Percentiles rank a stretch among this genome's conserved stretches.
Evolutionary conservation across 1,139 yeast genomes (phyloP).

Genomic region (Kodamaea arcana): DNA sequence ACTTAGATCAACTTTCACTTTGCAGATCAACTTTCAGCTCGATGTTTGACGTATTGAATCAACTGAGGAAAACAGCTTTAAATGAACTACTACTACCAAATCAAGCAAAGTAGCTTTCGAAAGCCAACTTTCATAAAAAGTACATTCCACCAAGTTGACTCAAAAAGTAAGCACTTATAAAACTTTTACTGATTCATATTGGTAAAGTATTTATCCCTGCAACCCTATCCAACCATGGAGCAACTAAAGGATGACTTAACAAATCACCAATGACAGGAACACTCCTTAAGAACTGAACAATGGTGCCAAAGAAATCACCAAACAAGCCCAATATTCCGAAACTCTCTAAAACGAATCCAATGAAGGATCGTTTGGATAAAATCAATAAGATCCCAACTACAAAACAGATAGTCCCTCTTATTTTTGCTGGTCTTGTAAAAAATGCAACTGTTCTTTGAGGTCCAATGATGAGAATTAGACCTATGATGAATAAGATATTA

Average conservation of each 20-base stretch:
- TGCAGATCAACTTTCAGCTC: too few relatives aligned
- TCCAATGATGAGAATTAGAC: slow-evolving; percentile 82
- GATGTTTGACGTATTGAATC: too few relatives aligned
- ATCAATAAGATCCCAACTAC: slow-evolving; percentile 71
- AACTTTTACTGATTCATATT: too few relatives aligned
- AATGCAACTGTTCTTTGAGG: slow-evolving; percentile 78
- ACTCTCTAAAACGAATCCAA: slow-evolving; percentile 81
- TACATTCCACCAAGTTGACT: too few relatives aligned
- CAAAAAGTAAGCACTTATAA: not conserved
- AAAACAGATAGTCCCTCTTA: slow-evolving; percentile 83
- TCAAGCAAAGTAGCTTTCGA: too few relatives aligned
- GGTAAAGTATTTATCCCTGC: slow-evolving; percentile 47
- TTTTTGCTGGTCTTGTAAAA: slow-evolving; percentile 81
- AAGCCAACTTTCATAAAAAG: too few relatives aligned
- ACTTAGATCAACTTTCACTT: too few relatives aligned
- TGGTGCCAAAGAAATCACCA: slow-evolving; percentile 89
- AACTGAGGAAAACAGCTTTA: too few relatives aligned
- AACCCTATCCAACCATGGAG: slow-evolving; percentile 59
- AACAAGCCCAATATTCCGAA: slow-evolving; percentile 85
- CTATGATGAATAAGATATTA: slow-evolving; percentile 75
- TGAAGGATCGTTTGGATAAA: slow-evolving; percentile 68
- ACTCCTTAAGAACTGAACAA: slow-evolving; percentile 83
- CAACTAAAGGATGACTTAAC: slow-evolving; percentile 74
- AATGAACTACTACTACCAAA: too few relatives aligned
- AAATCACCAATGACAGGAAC: slow-evolving; percentile 86